Evolutionary conservation across 2,329 filamentous ascomycete species (phyloP), one percentile per base, ranked within the genome.

Genomic region (Aspergillus caelatus): DNA sequence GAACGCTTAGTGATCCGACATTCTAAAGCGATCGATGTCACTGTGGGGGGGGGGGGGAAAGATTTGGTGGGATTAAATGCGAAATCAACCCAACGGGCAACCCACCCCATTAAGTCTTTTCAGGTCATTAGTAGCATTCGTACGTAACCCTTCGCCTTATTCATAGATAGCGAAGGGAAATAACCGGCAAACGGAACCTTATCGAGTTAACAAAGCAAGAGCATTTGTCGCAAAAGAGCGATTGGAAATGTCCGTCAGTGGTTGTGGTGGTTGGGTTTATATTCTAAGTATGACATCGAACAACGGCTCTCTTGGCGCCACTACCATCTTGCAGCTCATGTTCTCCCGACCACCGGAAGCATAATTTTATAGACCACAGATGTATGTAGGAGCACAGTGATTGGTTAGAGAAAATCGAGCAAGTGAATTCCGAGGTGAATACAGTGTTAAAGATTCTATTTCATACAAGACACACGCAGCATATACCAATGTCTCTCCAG

Each of bases 401-500:
- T 45, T 34, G 28, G 36, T 48, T 48, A 34, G 26, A 6, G 16
- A 21, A 36, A 23, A 26, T 21, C 9, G 4, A 32, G 28, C 16
- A 30, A 46, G 39, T 34, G 52, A 57, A 52, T 58, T 50, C 28
- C 23, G 26, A 46, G n/a, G 30, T 53, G 39, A 36, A 39, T 63
- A 36, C 53, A 63, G 5, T 9, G 45, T 65, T 66, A 43, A 41
- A 62, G 48, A 61, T 61, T 69, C 68, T 70, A 70, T 69, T 69
- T 66, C 65, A 64, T 71, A 71, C 69, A 71, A 54, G 60, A 61
- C 69, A 67, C 66, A 63, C 56, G 54, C 62, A 64, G 50, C 62
- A 67, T 62, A 63, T 55, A 60, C 62, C 58, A 45, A 57, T 58
- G 41, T 52, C 58, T 43, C 28, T 39, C 55, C 56, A 52, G 57